Base-by-base conservation (phyloP, 805 yeast species). In the Candida gorgasii region DNA sequence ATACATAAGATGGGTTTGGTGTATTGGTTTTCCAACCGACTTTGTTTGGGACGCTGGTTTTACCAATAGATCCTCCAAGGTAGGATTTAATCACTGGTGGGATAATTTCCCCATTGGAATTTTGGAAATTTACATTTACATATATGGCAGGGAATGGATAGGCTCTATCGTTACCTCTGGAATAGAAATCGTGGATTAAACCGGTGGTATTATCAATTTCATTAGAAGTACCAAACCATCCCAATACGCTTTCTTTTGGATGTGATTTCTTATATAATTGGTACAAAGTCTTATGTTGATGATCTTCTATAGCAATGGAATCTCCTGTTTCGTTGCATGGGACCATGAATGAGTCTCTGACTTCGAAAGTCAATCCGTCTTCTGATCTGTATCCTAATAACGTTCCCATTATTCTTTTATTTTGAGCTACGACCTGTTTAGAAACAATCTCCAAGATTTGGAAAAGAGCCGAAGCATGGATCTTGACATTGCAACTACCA, bases 311-410 rank as follows among this genome's bases (percentile, higher is more conserved):
- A 45, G 83, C 76, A 48, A 89, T 79, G 50, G 87, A 83, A 47
- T 85, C 93, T 1, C 75, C 75, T 30, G 81, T 87, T 59, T 86
- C 95, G 40, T 58, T 60, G 56, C 87, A 87, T 34, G 95, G 93
- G 44, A 89, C 93, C 61, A 87, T 76, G 63, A 83, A 89, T 14
- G 89, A 85, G 48, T 80, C 86, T 58, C 80, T 77, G 54, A 89
- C 70, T 54, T 83, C 92, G 34, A 86, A 73, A 54, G 78, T 84
- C 13, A 78, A 67, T 11, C 95, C 95, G 59, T 88, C 96, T 47
- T 88, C 95, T 18, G 90, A 83, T 61, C 95, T 77, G 36, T 76
- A 65, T 24, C 96, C 96, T 36, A 89, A 70, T 46, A 89, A 73
- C 11, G 95, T 86, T 47, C 96, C 96, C 52, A 89, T 82, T 47